These are phyloP conservation scores for Phaeotremella fagi DNA, from an alignment of 768 basidiomycete genomes.

Conservation along the genomic window DNA sequence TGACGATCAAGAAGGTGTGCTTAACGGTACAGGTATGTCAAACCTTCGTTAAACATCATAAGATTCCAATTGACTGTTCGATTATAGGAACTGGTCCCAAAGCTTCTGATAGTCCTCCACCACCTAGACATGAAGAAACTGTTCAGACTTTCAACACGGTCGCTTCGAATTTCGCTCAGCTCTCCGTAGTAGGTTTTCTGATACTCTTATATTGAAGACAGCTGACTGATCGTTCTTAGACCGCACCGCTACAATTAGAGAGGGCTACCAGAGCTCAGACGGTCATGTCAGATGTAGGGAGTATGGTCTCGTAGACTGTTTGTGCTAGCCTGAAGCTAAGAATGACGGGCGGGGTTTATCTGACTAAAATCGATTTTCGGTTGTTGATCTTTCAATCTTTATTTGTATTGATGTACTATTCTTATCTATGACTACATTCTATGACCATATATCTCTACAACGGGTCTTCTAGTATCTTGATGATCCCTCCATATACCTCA, in stretches of 20 bases:
- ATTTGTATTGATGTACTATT: not conserved
- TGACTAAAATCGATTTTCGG: no score
- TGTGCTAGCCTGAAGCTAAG: not conserved
- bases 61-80: not conserved
- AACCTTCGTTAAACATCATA: not conserved
- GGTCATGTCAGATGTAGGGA: slow-evolving; percentile 33
- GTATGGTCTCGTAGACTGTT: slow-evolving; percentile 10
- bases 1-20: slow-evolving; percentile 20
- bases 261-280: slow-evolving; percentile 37
- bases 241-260: slow-evolving; percentile 28
- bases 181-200: slow-evolving; percentile 17
- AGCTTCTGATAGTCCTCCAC: slow-evolving; percentile 15
- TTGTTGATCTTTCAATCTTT: not conserved
- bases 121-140: slow-evolving; percentile 32
- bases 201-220: not conserved
- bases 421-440: not conserved
- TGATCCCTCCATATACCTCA: no score
- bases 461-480: no score
- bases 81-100: not conserved
- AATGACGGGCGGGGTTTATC: not conserved
- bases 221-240: slow-evolving; percentile 9
- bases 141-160: slow-evolving; percentile 29
- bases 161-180: slow-evolving; percentile 28
- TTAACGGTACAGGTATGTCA: not conserved
- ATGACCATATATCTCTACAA: no score